phyloP scores from a whole-genome alignment of 2,329 filamentous ascomycete species.

The Juglanconis juglandina region DNA sequence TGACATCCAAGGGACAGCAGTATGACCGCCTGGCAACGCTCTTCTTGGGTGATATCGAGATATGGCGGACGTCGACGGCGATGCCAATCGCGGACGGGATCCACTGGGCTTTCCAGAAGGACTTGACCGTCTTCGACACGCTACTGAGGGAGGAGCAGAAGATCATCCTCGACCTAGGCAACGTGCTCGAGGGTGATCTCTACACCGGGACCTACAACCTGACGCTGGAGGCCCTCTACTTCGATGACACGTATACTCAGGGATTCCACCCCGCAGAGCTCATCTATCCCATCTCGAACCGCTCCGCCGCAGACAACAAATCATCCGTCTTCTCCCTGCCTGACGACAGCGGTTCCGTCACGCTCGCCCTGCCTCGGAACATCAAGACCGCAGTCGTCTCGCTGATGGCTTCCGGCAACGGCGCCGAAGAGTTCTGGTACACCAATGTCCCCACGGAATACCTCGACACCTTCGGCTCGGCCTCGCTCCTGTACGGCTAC shows the following conservation, averaged over 20 bases:
- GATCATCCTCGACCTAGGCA: slow-evolving; percentile 61
- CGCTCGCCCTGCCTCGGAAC: slow-evolving; percentile 51
- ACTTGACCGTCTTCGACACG: slow-evolving; percentile 55
- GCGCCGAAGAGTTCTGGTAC: slow-evolving; percentile 68
- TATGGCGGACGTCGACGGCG: slow-evolving; percentile 63
- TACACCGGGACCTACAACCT: slow-evolving; percentile 60
- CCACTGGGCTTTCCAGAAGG: slow-evolving; percentile 53
- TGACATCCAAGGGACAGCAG: slow-evolving; percentile 56
- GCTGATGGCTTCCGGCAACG: slow-evolving; percentile 62
- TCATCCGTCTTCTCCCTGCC: slow-evolving; percentile 58
- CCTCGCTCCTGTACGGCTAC: slow-evolving; percentile 54
- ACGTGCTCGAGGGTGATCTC: slow-evolving; percentile 48
- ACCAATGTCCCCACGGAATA: slow-evolving; percentile 59
- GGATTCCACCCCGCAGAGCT: slow-evolving; percentile 28
- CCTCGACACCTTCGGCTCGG: slow-evolving; percentile 49
- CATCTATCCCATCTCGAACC: slow-evolving; percentile 40
- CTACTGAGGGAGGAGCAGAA: slow-evolving; percentile 53
- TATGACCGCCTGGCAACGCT: slow-evolving; percentile 60
- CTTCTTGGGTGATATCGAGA: slow-evolving; percentile 60
- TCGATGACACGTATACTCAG: slow-evolving; percentile 30
- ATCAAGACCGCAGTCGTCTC: slow-evolving; percentile 59
- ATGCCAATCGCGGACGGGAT: slow-evolving; percentile 59
- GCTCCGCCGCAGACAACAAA: slow-evolving; percentile 37
- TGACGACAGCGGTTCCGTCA: slow-evolving; percentile 44
- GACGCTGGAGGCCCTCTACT: slow-evolving; percentile 54